A percentile compares a stretch with the other conserved stretches of the same genome.
phyloP scores from a whole-genome alignment of 805 yeast genomes.

The Yarrowia sp. region DNA sequence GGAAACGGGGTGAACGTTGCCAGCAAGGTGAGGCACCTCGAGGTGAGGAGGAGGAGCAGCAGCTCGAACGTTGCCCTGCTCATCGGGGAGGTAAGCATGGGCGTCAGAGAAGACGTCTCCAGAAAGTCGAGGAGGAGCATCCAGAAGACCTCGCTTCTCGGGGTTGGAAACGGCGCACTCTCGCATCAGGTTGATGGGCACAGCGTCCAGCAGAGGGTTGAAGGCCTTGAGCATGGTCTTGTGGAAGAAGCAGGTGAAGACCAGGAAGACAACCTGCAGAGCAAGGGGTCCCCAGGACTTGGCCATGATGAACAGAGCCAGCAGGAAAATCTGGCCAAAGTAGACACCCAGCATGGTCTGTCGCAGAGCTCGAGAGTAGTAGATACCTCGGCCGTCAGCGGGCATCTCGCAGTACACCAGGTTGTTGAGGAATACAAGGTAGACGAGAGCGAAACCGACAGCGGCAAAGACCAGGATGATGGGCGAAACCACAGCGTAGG shows the following conservation, averaged over 20 bases:
- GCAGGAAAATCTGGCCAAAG: slow-evolving; percentile 81
- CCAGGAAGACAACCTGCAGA: slow-evolving; percentile 70
- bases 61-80: neutral
- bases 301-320: slow-evolving; percentile 87
- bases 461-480: slow-evolving; percentile 77
- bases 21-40: slow-evolving; percentile 8
- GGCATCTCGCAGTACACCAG: slow-evolving; percentile 72
- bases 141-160: slow-evolving; percentile 31
- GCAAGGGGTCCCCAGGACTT: slow-evolving; percentile 96
- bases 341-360: slow-evolving; percentile 90
- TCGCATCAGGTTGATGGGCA: slow-evolving; percentile 51
- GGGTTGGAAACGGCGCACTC: neutral
- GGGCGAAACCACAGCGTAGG: slow-evolving; percentile 87
- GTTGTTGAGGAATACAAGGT: slow-evolving; percentile 80
- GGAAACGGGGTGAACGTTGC: neutral
- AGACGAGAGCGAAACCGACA: slow-evolving; percentile 72
- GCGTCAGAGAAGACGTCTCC: slow-evolving; percentile 35
- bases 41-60: slow-evolving; percentile 1
- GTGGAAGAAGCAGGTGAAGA: slow-evolving; percentile 73
- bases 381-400: slow-evolving; percentile 77
- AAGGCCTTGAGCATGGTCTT: slow-evolving; percentile 69
- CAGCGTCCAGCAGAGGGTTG: slow-evolving; percentile 58
- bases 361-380: slow-evolving; percentile 86
- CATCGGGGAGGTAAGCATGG: slow-evolving; percentile 33
- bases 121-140: slow-evolving; percentile 31